Conservation (phyloP, 2,329 filamentous ascomycete species). For the Hypoxylon sp. region DNA sequence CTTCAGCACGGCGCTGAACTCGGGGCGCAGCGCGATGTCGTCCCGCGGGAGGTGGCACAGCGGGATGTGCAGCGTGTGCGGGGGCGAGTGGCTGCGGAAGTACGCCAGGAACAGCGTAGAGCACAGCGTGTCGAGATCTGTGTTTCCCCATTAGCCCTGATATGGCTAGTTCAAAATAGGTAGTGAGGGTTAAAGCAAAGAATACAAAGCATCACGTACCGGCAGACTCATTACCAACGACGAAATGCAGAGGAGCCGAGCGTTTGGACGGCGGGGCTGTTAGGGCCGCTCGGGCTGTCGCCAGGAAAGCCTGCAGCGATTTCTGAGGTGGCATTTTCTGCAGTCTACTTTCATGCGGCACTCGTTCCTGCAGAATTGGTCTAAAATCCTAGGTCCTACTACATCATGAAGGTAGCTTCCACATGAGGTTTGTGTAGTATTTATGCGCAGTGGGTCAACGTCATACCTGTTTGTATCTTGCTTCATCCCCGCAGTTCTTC, state of each 20-base stretch:
- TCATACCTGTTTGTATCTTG: conserved; percentile 18
- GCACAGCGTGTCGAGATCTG: conserved; percentile 86
- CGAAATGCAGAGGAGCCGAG: conserved; percentile 68
- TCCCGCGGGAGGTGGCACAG: conserved; percentile 78
- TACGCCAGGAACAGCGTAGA: conserved; percentile 82
- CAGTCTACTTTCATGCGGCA: conserved; percentile 15
- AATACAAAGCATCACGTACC: conserved; percentile 58
- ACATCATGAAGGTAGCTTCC: neutral
- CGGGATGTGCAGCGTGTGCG: conserved; percentile 75
- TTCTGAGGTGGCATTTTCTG: conserved; percentile 39
- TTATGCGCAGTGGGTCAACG: conserved; percentile 22
- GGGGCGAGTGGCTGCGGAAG: conserved; percentile 73
- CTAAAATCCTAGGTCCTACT: neutral
- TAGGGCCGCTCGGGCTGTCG: conserved; percentile 65
- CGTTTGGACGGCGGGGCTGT: conserved; percentile 61
- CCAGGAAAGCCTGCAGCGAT: conserved; percentile 66
- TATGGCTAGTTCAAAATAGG: too few relatives aligned
- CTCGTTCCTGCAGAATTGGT: conserved; percentile 8
- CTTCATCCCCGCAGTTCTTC: conserved; percentile 20
- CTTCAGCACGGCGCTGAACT: conserved; percentile 76
- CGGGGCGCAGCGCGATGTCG: conserved; percentile 80
- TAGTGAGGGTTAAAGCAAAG: too few relatives aligned
- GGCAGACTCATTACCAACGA: conserved; percentile 78
- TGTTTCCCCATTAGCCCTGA: neutral
- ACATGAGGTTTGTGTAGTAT: conserved; percentile 14